A percentile compares a stretch with the other conserved stretches of the same genome.
These are phyloP conservation scores for Pueraria montana DNA, from an alignment of 306 rosid species.

Conservation along the genomic window DNA sequence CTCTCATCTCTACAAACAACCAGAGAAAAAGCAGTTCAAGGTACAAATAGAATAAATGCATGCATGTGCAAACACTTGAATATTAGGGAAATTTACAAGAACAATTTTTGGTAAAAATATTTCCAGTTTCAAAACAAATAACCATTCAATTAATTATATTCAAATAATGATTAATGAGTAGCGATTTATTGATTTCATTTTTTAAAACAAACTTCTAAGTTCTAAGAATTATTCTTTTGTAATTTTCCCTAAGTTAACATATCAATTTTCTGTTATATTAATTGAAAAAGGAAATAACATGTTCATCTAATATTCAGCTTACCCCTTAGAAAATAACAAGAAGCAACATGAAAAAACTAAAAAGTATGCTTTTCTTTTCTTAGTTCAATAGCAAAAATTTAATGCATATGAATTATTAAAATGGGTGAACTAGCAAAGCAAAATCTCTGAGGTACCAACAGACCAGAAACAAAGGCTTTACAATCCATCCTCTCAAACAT, in stretches of 20 bases:
- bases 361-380: background rate
- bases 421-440: slow-evolving; percentile 16
- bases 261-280: background rate
- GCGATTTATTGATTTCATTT: background rate
- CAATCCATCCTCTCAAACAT: slow-evolving; percentile 18
- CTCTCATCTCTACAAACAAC: slow-evolving; percentile 67
- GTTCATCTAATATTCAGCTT: background rate
- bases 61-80: background rate
- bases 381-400: background rate
- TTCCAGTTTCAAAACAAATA: background rate
- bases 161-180: slow-evolving; percentile 4
- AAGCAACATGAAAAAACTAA: background rate
- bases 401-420: background rate
- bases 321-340: background rate
- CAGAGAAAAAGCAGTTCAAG: slow-evolving; percentile 36
- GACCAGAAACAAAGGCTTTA: slow-evolving; percentile 34
- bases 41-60: slow-evolving; percentile 13
- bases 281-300: slow-evolving; percentile 6
- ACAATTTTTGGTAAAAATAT: background rate
- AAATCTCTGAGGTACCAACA: background rate
- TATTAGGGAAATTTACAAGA: background rate
- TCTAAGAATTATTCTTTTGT: background rate
- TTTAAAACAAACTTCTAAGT: background rate
- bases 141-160: background rate
- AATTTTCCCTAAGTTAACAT: background rate